Conservation (phyloP, 331 rosid genomes). For the Acacia concinna region DNA sequence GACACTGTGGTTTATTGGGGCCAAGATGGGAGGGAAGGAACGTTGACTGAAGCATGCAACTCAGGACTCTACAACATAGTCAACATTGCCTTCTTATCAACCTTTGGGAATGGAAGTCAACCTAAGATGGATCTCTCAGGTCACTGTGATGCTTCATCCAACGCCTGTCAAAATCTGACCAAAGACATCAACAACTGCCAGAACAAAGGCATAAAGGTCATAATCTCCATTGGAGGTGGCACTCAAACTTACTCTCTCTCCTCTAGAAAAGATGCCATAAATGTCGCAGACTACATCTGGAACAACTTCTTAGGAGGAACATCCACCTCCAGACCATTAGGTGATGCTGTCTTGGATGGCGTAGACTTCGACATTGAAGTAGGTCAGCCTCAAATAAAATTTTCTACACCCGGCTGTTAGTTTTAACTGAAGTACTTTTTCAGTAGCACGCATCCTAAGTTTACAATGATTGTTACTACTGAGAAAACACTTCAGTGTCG, state of each 20-base stretch:
- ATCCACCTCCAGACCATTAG: not conserved
- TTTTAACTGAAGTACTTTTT: too few relatives aligned
- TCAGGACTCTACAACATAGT: not conserved
- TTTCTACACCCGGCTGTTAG: not conserved
- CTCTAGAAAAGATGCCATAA: not conserved
- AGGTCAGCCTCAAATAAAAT: not conserved
- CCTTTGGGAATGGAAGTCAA: not conserved
- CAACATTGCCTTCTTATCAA: not conserved
- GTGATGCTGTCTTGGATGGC: not conserved
- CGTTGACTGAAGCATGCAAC: not conserved
- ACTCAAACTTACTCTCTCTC: not conserved
- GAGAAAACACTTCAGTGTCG: too few relatives aligned
- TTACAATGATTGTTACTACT: too few relatives aligned
- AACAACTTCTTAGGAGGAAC: not conserved
- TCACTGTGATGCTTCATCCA: not conserved
- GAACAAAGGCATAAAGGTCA: not conserved
- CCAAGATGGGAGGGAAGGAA: not conserved
- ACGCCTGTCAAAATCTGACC: not conserved
- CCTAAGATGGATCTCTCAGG: not conserved
- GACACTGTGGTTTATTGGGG: not conserved
- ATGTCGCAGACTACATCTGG: not conserved
- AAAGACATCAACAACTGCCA: not conserved
- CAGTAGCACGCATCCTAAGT: too few relatives aligned
- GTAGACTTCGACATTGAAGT: not conserved
- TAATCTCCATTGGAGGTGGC: slow-evolving; percentile 2